These are phyloP conservation scores for Helicostylum pulchrum DNA, from an alignment of 192 early-diverging fungal species.

Conservation along the genomic window DNA sequence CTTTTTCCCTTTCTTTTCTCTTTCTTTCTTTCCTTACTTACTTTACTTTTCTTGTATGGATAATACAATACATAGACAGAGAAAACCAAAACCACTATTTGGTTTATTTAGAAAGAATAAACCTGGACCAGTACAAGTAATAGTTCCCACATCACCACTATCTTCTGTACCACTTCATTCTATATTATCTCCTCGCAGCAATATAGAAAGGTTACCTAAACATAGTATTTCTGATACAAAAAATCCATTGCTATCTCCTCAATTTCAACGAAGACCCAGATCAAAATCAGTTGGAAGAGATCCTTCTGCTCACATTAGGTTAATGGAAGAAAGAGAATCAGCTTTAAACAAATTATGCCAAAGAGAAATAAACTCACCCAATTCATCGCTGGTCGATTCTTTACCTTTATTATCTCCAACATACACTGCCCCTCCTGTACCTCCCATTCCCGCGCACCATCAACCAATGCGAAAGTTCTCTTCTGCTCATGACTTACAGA, in stretches of 20 bases:
- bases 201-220: neutral
- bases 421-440: conserved; percentile 11
- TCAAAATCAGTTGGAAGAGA: conserved; percentile 18
- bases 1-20: neutral
- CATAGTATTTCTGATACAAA: neutral
- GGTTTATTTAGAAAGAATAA: conserved; percentile 17
- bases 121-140: neutral
- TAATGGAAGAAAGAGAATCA: conserved; percentile 11
- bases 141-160: neutral
- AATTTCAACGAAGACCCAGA: neutral
- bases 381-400: neutral
- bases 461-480: conserved; percentile 3
- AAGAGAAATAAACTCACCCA: conserved; percentile 10
- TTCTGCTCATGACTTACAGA: conserved; percentile 16
- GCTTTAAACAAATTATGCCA: conserved; percentile 16
- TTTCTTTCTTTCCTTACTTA: neutral
- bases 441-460: neutral
- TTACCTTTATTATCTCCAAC: conserved; percentile 5
- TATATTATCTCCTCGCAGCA: neutral
- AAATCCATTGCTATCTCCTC: neutral
- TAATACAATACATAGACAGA: neutral
- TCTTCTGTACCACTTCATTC: conserved; percentile 16
- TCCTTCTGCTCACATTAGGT: neutral
- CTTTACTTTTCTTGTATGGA: too few species aligned
- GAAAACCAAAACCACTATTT: conserved; percentile 20